A percentile compares a stretch with the other conserved stretches of the same genome.
These are phyloP conservation scores for Trifolium dubium DNA, from an alignment of 306 rosid species.

Conservation along the genomic window DNA sequence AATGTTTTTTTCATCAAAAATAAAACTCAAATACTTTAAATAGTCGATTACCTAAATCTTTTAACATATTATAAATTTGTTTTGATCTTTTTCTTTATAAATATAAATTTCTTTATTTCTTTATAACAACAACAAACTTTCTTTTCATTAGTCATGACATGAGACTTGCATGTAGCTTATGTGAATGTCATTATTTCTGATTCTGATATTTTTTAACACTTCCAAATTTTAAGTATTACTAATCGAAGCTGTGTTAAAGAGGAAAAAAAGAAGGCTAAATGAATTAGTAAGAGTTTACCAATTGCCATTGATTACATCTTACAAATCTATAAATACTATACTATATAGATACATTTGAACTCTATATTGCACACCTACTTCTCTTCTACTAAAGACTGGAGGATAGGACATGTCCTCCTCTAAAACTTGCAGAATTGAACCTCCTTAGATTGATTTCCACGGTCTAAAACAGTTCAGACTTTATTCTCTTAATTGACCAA, in stretches of 20 bases:
- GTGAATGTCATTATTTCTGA: too few relatives aligned
- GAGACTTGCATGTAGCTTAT: too few relatives aligned
- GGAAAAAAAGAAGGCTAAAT: not conserved
- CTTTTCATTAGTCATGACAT: too few relatives aligned
- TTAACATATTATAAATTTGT: too few relatives aligned
- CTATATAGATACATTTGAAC: not conserved
- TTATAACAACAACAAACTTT: too few relatives aligned
- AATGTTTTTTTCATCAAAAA: too few relatives aligned
- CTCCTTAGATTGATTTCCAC: not conserved
- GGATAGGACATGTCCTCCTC: not conserved
- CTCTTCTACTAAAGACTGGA: not conserved
- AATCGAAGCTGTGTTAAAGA: not conserved
- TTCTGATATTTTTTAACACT: too few relatives aligned
- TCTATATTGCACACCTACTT: not conserved
- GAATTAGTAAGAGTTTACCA: not conserved
- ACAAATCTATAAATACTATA: not conserved
- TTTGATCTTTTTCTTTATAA: too few relatives aligned
- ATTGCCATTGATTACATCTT: not conserved
- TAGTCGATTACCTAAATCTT: too few relatives aligned
- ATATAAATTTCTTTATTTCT: too few relatives aligned
- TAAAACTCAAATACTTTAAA: too few relatives aligned
- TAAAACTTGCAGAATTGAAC: too few relatives aligned
- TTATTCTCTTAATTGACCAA: not conserved
- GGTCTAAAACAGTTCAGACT: not conserved
- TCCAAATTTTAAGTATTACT: not conserved